Evolutionary conservation across 2,329 filamentous ascomycete species (phyloP), one percentile per base, ranked within the genome.

Genomic region (Stagonosporopsis vannaccii): DNA sequence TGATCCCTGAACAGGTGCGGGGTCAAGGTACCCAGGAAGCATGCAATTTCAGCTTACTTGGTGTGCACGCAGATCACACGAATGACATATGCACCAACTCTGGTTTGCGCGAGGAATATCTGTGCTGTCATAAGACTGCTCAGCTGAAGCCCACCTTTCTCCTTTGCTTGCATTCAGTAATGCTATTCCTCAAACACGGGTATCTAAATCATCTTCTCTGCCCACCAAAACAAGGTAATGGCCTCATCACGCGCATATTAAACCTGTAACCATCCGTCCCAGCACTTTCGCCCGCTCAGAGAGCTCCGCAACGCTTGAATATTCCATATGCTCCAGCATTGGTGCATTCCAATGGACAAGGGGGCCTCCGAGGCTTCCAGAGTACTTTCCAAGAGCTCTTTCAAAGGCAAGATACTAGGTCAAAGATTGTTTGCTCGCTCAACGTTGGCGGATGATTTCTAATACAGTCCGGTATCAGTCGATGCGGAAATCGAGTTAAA

Each of bases 401-500:
- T 22, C 3, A 57, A 26, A 4, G 47, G 40, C 22, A 12, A 26
- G 36, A 32, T 6, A 12, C 26, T 28, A 3, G 11, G n/a, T 0
- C 17, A 6, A 23, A 12, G 13, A 17, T 12, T 20, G 12, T 6
- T 35, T 3, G 15, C 19, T 25, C 20, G 54, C 42, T 69, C 65
- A 75, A 62, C 72, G 68, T 63, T 77, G 74, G 56, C 67, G 67
- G 52, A 78, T 69, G 62, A 78, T 77, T 71, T 77, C 74, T 78
- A 83, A 70, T 82, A 82, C 22, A 82, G 72, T 51, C 81, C 81
- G 56, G 77, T 82, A 75, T 83, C 81, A 73, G 81, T 83, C 51
- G 72, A 66, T 53, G 77, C 70, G 58, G 80, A 81, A 64, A 83
- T 83, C 61, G 75, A 79, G 70, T 83, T 83, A 76, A 82, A 82